Conservation (phyloP, 2,329 filamentous ascomycete genomes). For the Drechmeria coniospora region DNA sequence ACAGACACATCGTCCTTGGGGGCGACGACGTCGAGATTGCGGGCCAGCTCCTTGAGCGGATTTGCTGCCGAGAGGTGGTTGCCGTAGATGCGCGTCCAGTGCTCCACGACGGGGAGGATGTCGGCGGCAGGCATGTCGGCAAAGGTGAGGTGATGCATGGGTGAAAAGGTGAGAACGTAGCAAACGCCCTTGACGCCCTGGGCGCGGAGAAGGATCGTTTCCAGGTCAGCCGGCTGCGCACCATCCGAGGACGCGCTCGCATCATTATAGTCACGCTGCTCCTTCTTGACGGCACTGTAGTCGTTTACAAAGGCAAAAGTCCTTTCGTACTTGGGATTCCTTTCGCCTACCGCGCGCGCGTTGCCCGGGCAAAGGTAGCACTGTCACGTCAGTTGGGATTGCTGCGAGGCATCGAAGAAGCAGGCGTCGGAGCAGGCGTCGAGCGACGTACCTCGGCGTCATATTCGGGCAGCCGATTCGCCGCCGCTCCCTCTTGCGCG, state of each 20-base stretch:
- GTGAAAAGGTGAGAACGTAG: slow-evolving; percentile 91
- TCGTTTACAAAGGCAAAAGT: slow-evolving; percentile 97
- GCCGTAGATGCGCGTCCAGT: slow-evolving; percentile 84
- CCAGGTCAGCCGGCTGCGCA: slow-evolving; percentile 37
- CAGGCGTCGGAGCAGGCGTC: no score
- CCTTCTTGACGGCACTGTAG: slow-evolving; percentile 90
- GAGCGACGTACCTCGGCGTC: slow-evolving; percentile 55
- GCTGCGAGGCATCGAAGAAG: no score
- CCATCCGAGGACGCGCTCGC: slow-evolving; percentile 23
- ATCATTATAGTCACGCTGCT: slow-evolving; percentile 68
- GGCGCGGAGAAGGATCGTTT: slow-evolving; percentile 63
- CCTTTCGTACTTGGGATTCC: slow-evolving; percentile 70
- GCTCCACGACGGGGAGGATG: slow-evolving; percentile 70
- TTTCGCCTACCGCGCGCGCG: slow-evolving; percentile 69
- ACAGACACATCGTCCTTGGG: slow-evolving; percentile 17
- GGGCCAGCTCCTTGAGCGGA: slow-evolving; percentile 34
- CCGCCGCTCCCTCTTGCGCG: slow-evolving; percentile 58
- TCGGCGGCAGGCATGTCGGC: slow-evolving; percentile 69
- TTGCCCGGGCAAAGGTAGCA: slow-evolving; percentile 95
- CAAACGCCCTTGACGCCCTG: slow-evolving; percentile 87
- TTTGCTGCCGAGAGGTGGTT: slow-evolving; percentile 61
- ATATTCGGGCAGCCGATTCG: slow-evolving; percentile 58
- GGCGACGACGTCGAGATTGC: slow-evolving; percentile 24
- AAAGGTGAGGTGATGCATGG: slow-evolving; percentile 78
- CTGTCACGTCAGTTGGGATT: no score